Percentiles rank a stretch among this genome's conserved stretches.
These are phyloP conservation scores for Pseudocercospora musae DNA, from an alignment of 2,329 filamentous ascomycete genomes.

Conservation along the genomic window DNA sequence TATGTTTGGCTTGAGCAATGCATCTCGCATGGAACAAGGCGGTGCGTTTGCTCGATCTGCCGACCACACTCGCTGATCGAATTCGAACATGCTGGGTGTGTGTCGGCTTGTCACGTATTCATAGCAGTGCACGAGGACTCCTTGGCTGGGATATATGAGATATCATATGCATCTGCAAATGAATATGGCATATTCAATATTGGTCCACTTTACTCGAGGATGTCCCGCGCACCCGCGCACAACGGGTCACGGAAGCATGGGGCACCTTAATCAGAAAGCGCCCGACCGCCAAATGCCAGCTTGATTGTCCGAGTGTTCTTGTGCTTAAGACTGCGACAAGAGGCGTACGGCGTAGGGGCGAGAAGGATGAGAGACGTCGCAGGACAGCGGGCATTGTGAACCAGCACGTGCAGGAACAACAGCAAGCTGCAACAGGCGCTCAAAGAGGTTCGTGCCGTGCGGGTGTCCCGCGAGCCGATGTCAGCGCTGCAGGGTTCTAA, in stretches of 20 bases:
- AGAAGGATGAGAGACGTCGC: not conserved
- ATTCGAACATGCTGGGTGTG: no score
- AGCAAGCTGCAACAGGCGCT: no score
- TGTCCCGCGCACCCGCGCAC: not conserved
- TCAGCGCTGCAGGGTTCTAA: not conserved
- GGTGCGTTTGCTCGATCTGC: not conserved
- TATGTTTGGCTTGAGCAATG: not conserved
- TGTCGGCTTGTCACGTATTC: not conserved
- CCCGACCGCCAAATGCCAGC: not conserved
- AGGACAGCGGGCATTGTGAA: not conserved
- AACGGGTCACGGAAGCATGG: not conserved
- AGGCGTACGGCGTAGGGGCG: not conserved
- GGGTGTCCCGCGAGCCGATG: not conserved
- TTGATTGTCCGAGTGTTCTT: not conserved
- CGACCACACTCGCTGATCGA: not conserved
- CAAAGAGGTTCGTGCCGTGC: not conserved
- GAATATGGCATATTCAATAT: no score
- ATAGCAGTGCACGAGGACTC: not conserved
- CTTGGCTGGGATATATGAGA: not conserved
- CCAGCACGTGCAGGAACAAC: not conserved
- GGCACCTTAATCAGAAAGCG: not conserved
- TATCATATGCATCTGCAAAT: no score
- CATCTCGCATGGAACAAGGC: not conserved
- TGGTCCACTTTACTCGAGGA: conserved; percentile 1
- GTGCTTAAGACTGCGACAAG: not conserved